Evolutionary conservation across 2,329 filamentous ascomycete species (phyloP), one percentile per base, ranked within the genome.

Genomic region (Ophiobolus disseminans): DNA sequence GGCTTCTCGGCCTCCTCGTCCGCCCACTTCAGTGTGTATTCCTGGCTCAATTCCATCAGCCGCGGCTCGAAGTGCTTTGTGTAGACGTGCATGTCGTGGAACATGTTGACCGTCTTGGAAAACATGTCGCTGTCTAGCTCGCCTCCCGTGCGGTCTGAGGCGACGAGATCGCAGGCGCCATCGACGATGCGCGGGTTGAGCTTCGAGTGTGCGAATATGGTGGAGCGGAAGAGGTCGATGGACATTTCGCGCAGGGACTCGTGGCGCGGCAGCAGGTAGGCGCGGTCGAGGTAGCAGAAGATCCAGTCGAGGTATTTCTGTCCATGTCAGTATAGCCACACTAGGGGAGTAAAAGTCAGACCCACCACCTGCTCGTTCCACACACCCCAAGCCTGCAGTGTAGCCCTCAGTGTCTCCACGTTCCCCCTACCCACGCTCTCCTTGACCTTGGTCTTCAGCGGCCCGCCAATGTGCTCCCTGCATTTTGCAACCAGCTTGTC

Each of bases 261-360:
- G 58, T 87, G 86, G 36, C 86, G 86, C 48, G 88, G 86, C 2
- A 96, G 78, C 6, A 99, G 80, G 67, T 91, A 97, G 2, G 91
- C 90, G 55, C 94, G 86, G 70, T 99, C 93, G 57, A 99, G 82
- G 66, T 92, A 99, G 76, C 91, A 96, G 75, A 97, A 97, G 30
- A 95, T 88, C 55, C 89, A 93, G 39, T 91, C 85, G 42, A 99
- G 84, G 11, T 87, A 86, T 57, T 86, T 83, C 86, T 91, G 60
- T 40, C 36, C 17, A 14, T 35, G 26, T 65, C 30, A 62, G 57
- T 50, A 25, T 32, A 14, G 14, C 2, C 14, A 13, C 16, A 26
- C n/a, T 19, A 13, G 13, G 16, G 4, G 14, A 21, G n/a, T 5
- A 13, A 17, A n/a, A 9, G 17, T 35, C 3, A 25, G 31, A 47